A percentile compares a stretch with the other conserved stretches of the same genome.
These are phyloP conservation scores for Pseudocercospora pini-densiflorae DNA, from an alignment of 2,329 filamentous ascomycete genomes.

Conservation along the genomic window DNA sequence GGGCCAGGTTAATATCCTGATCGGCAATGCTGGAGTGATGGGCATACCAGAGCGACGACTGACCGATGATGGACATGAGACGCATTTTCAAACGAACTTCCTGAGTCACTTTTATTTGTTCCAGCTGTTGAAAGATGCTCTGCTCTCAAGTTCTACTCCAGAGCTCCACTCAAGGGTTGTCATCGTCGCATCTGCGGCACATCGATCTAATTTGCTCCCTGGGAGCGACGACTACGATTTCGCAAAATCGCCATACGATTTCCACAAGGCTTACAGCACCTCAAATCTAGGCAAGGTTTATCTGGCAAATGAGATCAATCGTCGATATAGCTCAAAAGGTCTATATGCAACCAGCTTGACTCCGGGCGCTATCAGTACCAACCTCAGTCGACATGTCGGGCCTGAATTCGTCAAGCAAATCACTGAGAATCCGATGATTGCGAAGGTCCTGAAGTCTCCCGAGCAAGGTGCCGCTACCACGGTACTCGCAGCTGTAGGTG, in stretches of 20 bases:
- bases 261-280: constrained; percentile 50
- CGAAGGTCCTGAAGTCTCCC: constrained; percentile 26
- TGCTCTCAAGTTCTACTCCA: constrained; percentile 38
- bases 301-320: constrained; percentile 57
- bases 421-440: neutral
- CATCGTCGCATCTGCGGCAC: constrained; percentile 49
- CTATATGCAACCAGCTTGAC: constrained; percentile 53
- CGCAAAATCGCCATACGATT: constrained; percentile 29
- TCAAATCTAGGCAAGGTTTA: constrained; percentile 60
- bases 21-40: constrained; percentile 22
- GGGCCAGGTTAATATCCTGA: constrained; percentile 40
- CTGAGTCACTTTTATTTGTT: constrained; percentile 59
- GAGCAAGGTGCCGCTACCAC: constrained; percentile 57
- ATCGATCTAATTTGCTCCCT: constrained; percentile 38
- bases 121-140: constrained; percentile 51
- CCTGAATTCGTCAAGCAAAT: no score
- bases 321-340: constrained; percentile 50
- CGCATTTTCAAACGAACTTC: constrained; percentile 58
- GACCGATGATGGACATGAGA: constrained; percentile 43
- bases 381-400: neutral
- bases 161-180: constrained; percentile 50
- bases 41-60: constrained; percentile 5
- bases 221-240: constrained; percentile 42
- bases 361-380: constrained; percentile 37
- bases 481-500: constrained; percentile 50